Base-by-base conservation (phyloP, 225 moss, liverwort and hornwort species). In the Ulota crispa region DNA sequence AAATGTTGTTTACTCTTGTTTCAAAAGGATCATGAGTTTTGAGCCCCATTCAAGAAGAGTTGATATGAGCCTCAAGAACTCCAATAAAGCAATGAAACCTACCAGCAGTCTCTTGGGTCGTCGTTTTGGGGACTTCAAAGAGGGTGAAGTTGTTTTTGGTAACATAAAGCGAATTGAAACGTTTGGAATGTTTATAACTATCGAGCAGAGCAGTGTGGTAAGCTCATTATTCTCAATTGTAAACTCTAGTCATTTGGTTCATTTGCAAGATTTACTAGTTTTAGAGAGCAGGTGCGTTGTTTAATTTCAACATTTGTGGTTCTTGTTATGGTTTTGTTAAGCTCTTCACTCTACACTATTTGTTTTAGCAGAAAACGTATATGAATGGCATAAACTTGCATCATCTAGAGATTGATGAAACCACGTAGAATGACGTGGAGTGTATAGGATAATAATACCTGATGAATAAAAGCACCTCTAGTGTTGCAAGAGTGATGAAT, bases 151-250 rank as follows among this genome's bases (percentile, higher is more conserved):
- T 72, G 80, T 94, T 43, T 90, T 88, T 74, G 94, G 96, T 65
- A 68, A 32, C 31, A 84, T 99, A 56, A 93, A 91, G 71, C 88
- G 92, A 60, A 88, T 99, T 16, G 93, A 92, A 81, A 71, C 28
- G 57, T 99, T 96, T 85, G 99, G 99, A 41, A 55, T 96, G 18
- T 99, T 99, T 77, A 81, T 99, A 23, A 64, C 85, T 20, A 64
- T 99, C 24, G 94, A 92, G 59, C 83, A 83, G 39, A 96, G 93
- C 72, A 88, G 53, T 75, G 85, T 93, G 77, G 98, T 98, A 78
- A 91, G 95, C 71, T 82, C 64, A 31, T 77, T 34, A 11, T 56
- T 31, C 52, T 75, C 3, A 30, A 55, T 32, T 43, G 57, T 47
- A 31, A 32, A 42, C 16, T 68, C 50, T 28, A 36, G 30, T 64